phyloP scores from a whole-genome alignment of 2,329 filamentous ascomycete species.

The Elsinoe australis region DNA sequence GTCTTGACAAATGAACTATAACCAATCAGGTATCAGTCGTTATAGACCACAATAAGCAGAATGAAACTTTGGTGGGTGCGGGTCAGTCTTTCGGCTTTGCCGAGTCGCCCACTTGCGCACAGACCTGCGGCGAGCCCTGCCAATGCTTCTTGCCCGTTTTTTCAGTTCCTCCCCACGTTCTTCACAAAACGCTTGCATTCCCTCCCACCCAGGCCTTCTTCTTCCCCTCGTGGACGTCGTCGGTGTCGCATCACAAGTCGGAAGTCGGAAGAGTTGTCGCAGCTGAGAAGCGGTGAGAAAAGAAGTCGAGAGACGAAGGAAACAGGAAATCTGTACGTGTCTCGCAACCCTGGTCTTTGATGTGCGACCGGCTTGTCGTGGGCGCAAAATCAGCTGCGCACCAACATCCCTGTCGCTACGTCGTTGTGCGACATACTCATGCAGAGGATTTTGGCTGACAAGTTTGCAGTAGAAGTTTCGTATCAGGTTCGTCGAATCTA shows the following conservation, averaged over 20 bases:
- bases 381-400: background rate
- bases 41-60: too few species aligned
- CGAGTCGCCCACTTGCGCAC: background rate
- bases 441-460: background rate
- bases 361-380: too few species aligned
- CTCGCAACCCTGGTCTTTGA: too few species aligned
- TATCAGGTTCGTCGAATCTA: background rate
- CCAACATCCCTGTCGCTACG: constrained; percentile 8
- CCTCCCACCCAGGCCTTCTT: background rate
- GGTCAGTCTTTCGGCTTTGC: background rate
- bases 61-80: background rate
- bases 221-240: constrained; percentile 3
- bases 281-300: background rate
- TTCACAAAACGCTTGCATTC: background rate
- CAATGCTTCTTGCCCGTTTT: background rate
- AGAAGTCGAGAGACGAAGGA: background rate
- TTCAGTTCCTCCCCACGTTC: background rate
- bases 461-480: background rate
- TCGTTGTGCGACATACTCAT: too few species aligned
- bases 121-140: background rate
- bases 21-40: too few species aligned
- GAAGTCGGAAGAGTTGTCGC: constrained; percentile 6
- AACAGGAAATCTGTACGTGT: background rate
- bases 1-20: too few species aligned
- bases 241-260: constrained; percentile 14